Base-by-base conservation (phyloP, 2,329 filamentous ascomycete species). In the Paracoccidioides lutzii region DNA sequence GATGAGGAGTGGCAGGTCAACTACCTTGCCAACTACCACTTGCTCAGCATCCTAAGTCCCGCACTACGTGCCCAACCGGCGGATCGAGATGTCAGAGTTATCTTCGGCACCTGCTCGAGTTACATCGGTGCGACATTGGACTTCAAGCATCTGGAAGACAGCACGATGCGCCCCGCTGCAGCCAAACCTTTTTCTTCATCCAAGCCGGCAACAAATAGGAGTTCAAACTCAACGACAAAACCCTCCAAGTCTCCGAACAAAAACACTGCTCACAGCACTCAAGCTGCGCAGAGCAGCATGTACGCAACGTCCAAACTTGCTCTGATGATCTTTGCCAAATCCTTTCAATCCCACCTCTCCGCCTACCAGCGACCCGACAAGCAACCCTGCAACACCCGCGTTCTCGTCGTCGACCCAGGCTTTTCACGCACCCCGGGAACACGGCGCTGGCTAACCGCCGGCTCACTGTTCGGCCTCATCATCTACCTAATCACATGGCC, bases 1-100 rank as follows among this genome's bases (percentile, higher is more conserved):
- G 91, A 97, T 67, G 80, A 85, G 61, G 91, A 87, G 58, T 97
- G 90, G 90, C 89, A 90, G 73, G 78, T 97, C 63, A 98, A 98
- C 68, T 98, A 90, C 69, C 79, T 98, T 42, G 86, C 90, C 60
- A 97, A 96, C 70, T 97, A 96, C 73, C 94, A 98, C 66, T 78
- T 98, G 3, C 78, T 98, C 46, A 88, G 87, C 61, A 94, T 98
- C 35, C 77, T 98, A 40, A 93, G 86, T 63, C 93, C 93, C 0
- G 91, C 93, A 0, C 78, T 98, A 58, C 82, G 89, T 61, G 89
- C 87, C 1, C 93, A 98, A 71, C 93, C 93, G 1, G 83, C 94
- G 55, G 93, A 98, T 69, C 82, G 93, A 64, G 93, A 98, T 69
- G 89, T 98, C 14, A 81, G 93, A 59, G 80, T 98, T 59, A 79